phyloP scores from a whole-genome alignment of 1,284 basidiomycete genomes.

The Athelia psychrophila region DNA sequence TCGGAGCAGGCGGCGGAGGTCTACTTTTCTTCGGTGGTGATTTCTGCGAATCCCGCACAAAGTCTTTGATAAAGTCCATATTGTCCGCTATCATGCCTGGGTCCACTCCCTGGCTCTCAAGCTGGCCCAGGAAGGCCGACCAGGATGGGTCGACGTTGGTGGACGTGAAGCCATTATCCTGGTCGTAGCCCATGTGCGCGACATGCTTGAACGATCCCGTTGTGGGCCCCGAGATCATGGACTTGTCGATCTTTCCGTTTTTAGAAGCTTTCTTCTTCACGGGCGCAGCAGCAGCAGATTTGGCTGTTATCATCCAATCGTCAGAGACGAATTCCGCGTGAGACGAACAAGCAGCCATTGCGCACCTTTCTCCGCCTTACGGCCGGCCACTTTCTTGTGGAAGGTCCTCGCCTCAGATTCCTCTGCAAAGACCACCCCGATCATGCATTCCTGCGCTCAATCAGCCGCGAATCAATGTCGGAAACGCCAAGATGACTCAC shows the following conservation, averaged over 20 bases:
- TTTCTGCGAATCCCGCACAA: slow-evolving; percentile 61
- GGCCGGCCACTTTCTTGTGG: slow-evolving; percentile 81
- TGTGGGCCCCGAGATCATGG: slow-evolving; percentile 85
- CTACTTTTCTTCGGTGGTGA: slow-evolving; percentile 45
- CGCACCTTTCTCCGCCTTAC: slow-evolving; percentile 62
- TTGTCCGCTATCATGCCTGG: slow-evolving; percentile 66
- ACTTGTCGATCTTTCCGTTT: slow-evolving; percentile 83
- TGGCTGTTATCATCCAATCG: slow-evolving; percentile 24
- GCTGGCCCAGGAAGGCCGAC: slow-evolving; percentile 73
- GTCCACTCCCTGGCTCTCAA: slow-evolving; percentile 72
- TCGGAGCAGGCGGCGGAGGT: slow-evolving; percentile 56
- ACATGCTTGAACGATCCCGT: slow-evolving; percentile 85
- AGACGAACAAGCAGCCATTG: too few relatives aligned
- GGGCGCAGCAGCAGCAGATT: slow-evolving; percentile 46
- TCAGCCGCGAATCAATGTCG: slow-evolving; percentile 2
- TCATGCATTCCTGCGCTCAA: slow-evolving; percentile 68
- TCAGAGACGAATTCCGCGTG: slow-evolving; percentile 6
- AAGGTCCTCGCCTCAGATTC: slow-evolving; percentile 88
- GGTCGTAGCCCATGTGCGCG: slow-evolving; percentile 94
- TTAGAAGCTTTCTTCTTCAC: slow-evolving; percentile 57
- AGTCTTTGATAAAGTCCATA: slow-evolving; percentile 89
- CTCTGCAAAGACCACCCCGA: slow-evolving; percentile 90
- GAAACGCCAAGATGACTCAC: slow-evolving; percentile 48
- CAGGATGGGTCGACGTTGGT: slow-evolving; percentile 93
- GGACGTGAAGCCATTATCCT: slow-evolving; percentile 83